A percentile compares a stretch with the other conserved stretches of the same genome.
Conservation (phyloP, 495 filamentous ascomycete genomes). For the Daldinia bambusicola region DNA sequence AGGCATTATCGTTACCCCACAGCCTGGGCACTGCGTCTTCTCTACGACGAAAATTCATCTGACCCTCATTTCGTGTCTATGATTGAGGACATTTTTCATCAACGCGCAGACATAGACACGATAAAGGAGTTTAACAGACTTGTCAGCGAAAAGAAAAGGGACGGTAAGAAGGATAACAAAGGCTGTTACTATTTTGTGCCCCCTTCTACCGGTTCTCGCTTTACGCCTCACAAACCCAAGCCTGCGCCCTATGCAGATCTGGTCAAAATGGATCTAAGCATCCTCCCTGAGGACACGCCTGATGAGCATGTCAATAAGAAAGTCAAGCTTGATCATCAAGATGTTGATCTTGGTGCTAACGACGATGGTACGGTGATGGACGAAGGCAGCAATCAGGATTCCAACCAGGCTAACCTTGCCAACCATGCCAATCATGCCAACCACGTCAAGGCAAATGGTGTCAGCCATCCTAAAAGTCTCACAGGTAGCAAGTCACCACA, state of each 20-base stretch:
- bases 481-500: constrained; percentile 26
- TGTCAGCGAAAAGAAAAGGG: constrained; percentile 58
- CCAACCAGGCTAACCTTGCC: neutral
- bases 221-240: constrained; percentile 52
- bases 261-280: constrained; percentile 50
- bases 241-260: constrained; percentile 56
- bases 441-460: constrained; percentile 24
- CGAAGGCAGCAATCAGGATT: neutral
- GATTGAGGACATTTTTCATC: constrained; percentile 59
- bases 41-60: constrained; percentile 60
- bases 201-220: constrained; percentile 45
- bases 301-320: constrained; percentile 51
- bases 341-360: neutral
- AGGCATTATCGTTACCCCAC: constrained; percentile 61
- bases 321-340: constrained; percentile 39
- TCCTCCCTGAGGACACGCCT: constrained; percentile 18
- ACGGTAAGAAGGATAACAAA: constrained; percentile 59
- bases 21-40: constrained; percentile 63
- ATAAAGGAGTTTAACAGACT: constrained; percentile 56
- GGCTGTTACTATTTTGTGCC: constrained; percentile 60
- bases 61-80: constrained; percentile 57
- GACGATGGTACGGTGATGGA: constrained; percentile 4
- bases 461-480: constrained; percentile 28
- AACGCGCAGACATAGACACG: constrained; percentile 57
- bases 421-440: constrained; percentile 3